phyloP scores from a whole-genome alignment of 768 basidiomycete genomes.

The Heimioporus sp. region DNA sequence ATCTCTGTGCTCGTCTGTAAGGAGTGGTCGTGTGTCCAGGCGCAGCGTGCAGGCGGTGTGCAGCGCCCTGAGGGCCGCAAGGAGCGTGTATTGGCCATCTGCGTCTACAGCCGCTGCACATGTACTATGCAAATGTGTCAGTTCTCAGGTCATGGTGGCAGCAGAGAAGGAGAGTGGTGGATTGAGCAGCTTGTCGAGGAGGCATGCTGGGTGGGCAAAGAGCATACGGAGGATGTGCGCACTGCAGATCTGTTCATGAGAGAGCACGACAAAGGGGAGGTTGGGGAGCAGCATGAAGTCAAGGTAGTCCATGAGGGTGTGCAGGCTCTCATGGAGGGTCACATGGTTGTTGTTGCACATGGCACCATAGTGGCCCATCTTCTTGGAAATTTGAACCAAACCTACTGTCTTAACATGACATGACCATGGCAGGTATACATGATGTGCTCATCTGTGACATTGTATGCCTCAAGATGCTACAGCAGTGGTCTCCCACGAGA shows the following conservation, averaged over 20 bases:
- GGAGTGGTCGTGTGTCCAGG: constrained; percentile 25
- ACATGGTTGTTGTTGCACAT: constrained; percentile 84
- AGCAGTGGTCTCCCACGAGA: no score
- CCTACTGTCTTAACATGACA: no score
- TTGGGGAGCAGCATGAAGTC: constrained; percentile 66
- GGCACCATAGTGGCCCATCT: no score
- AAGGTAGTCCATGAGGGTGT: constrained; percentile 31
- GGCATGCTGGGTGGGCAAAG: constrained; percentile 62
- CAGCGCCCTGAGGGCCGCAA: constrained; percentile 52
- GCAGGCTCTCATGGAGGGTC: constrained; percentile 69
- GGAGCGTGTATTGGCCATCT: constrained; percentile 52
- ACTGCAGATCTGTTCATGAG: constrained; percentile 92
- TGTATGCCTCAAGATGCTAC: no score
- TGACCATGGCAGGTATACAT: no score
- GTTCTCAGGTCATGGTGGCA: no score
- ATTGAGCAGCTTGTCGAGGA: constrained; percentile 94
- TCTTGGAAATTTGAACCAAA: no score
- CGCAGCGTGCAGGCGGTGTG: constrained; percentile 51
- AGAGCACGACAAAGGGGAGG: constrained; percentile 79
- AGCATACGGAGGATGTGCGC: constrained; percentile 84
- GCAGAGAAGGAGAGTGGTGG: constrained; percentile 19
- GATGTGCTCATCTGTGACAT: no score
- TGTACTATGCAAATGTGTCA: no score
- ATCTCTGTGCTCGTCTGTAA: neutral
- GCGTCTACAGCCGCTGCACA: no score